Evolutionary conservation across 768 basidiomycete species (phyloP).

Genomic region (Rhodotorula diobovata): DNA sequence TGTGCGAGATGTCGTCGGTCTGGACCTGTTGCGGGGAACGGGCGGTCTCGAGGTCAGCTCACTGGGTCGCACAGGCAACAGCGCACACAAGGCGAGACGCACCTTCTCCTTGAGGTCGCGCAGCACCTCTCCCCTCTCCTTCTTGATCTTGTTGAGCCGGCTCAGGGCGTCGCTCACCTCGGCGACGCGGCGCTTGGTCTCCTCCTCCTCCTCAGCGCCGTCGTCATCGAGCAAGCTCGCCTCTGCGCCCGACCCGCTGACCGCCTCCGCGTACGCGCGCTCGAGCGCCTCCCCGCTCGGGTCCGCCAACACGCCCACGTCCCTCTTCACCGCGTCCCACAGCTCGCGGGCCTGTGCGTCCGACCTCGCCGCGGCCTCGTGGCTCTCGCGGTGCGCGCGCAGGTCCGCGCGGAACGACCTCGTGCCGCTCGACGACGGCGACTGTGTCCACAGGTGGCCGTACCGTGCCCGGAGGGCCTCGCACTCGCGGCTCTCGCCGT

Average conservation of each 20-base stretch:
- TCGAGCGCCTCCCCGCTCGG: constrained; percentile 51
- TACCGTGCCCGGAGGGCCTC: constrained; percentile 71
- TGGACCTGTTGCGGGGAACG: constrained; percentile 60
- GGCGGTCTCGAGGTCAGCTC: background rate
- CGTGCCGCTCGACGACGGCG: constrained; percentile 69
- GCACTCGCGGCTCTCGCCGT: constrained; percentile 77
- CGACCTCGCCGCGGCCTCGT: constrained; percentile 71
- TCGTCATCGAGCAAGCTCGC: constrained; percentile 66
- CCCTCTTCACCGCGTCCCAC: constrained; percentile 66
- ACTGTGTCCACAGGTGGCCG: constrained; percentile 78
- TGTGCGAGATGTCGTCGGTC: constrained; percentile 91
- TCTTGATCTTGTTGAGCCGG: constrained; percentile 71
- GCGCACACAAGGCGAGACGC: no score
- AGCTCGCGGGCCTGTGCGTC: constrained; percentile 69
- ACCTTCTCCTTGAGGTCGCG: constrained; percentile 97
- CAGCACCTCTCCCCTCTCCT: constrained; percentile 77
- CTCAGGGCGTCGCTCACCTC: constrained; percentile 76
- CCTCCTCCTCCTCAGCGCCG: constrained; percentile 54
- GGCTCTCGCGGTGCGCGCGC: constrained; percentile 64
- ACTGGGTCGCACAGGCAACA: no score
- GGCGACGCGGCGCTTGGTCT: constrained; percentile 62
- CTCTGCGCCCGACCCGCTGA: constrained; percentile 49
- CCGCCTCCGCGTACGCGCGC: constrained; percentile 52
- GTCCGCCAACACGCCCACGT: constrained; percentile 62
- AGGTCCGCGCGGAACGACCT: constrained; percentile 70